Base-by-base conservation (phyloP, 75 land plant genomes). In the Selaginella moellendorffii region DNA sequence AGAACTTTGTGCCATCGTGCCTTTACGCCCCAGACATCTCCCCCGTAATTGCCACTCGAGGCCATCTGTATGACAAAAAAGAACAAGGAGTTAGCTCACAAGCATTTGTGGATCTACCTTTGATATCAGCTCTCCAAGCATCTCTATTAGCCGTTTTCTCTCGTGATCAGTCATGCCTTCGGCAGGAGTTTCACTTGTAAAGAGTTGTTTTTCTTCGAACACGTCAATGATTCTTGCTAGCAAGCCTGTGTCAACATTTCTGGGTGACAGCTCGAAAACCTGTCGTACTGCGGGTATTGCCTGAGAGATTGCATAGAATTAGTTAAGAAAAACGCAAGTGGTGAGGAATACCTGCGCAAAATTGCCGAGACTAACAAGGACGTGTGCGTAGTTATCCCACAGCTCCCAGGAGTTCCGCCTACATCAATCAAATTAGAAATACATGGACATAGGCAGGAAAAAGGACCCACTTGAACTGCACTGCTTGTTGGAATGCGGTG, bases 391-490 rank as follows among this genome's bases (percentile, higher is more conserved):
- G 60, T 89, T 93, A 69, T 93, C 90, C 98, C 98, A 93, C 74
- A 93, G 73, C 54, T 93, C 87, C 98, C 98, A 93, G 70, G 83
- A 87, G 59, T 81, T 75, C 27, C 97, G 85, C 77, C 92, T 87
- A 81, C 67, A 27, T 56, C 31, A 27, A 28, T 29, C 68, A 60
- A 25, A 66, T 19, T 17, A 5, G 5, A 12, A 18, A n/a, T 5
- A 8, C 60, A 46, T 46, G 52, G 18, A 46, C 10, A 46, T 10
- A 18, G 10, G 10, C 18, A 46, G 52, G 14, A 18, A 46, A 46
- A 10, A 46, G 52, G 5, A 2, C 65, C 8, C 29, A 87, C 95
- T 81, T 88, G 78, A 80, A 85, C 65, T 93, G 88, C 27, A 93
- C 64, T 36, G 90, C 98, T 69, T 93, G 96, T 61, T 80, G 82